These are phyloP conservation scores for Kazachstania psychrophila DNA, from an alignment of 805 yeast species.

Conservation along the genomic window DNA sequence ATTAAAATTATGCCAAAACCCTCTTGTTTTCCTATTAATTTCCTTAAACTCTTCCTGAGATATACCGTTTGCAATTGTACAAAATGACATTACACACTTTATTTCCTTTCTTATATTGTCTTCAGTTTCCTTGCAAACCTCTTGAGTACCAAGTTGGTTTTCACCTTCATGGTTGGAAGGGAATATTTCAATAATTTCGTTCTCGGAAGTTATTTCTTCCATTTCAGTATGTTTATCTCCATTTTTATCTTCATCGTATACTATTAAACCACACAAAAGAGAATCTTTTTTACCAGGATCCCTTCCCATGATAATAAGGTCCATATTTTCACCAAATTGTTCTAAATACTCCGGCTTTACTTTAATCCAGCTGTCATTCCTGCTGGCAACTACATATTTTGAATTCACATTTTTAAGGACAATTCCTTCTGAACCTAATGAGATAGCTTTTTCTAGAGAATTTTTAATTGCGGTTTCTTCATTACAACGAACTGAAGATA, in stretches of 20 bases:
- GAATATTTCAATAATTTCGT: neutral
- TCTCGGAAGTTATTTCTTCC: too few species aligned
- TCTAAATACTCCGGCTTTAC: conserved; percentile 85
- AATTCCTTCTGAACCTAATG: conserved; percentile 68
- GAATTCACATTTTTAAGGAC: conserved; percentile 58
- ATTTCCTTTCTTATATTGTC: conserved; percentile 2
- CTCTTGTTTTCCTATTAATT: conserved; percentile 48
- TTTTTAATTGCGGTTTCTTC: conserved; percentile 44
- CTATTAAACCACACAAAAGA: conserved; percentile 63
- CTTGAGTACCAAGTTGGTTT: too few species aligned
- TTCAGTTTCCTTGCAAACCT: conserved; percentile 1
- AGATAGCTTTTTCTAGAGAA: conserved; percentile 50
- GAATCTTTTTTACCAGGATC: conserved; percentile 60
- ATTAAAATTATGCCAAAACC: conserved; percentile 48
- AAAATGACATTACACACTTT: conserved; percentile 50
- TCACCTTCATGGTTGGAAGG: conserved; percentile 4
- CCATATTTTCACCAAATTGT: conserved; percentile 80
- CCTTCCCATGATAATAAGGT: conserved; percentile 70
- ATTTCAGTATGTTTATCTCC: too few species aligned
- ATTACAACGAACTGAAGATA: conserved; percentile 33
- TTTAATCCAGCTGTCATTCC: conserved; percentile 70
- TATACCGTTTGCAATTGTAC: conserved; percentile 80
- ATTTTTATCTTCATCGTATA: conserved; percentile 27
- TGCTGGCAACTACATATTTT: conserved; percentile 50
- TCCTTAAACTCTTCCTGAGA: conserved; percentile 49